Base-by-base conservation (phyloP, 352 stramenopile species). In the Plasmopara viticola region DNA sequence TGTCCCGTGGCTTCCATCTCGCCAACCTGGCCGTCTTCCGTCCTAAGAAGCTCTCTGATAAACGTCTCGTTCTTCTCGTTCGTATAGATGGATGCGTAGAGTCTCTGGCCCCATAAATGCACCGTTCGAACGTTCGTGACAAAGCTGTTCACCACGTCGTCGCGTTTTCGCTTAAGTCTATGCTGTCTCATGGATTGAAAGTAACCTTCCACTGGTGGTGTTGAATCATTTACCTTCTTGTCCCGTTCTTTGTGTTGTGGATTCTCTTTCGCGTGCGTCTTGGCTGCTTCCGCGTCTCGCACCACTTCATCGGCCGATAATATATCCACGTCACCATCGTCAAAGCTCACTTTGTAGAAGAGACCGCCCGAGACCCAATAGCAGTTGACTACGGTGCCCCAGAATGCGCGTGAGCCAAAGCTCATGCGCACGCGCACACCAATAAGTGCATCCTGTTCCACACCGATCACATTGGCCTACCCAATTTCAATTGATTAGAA, bases 291-390 rank as follows among this genome's bases (percentile, higher is more conserved):
- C 5, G 75, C 40, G 53, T 87, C 75, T 39, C 65, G 45, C 7
- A 76, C 33, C 18, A 81, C 70, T 62, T 91, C 81, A 6, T 72
- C 66, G 2, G 51, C 62, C 8, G 70, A 63, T 14, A 89, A 61
- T 49, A 91, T 74, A 58, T 91, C 81, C 28, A 91, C 78, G 51
- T 91, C 81, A 34, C 81, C 81, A 38, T 91, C 81, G 34, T 91
- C 81, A 52, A 91, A 91, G 63, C 70, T 76, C 38, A 91, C 63
- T 48, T 91, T 91, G 60, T 88, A 91, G 45, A 91, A 89, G 0
- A 71, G 49, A 8, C 64, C 74, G 0, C 64, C 60, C 0, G 54
- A 56, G 30, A 91, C 58, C 44, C 68, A 56, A 53, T 91, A 91
- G 40, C 66, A 70, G 33, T 61, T 60, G 31, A 88, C 64, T 0